Evolutionary conservation across 2,329 filamentous ascomycete species (phyloP).

Genomic region (Diaporthe ilicicola): DNA sequence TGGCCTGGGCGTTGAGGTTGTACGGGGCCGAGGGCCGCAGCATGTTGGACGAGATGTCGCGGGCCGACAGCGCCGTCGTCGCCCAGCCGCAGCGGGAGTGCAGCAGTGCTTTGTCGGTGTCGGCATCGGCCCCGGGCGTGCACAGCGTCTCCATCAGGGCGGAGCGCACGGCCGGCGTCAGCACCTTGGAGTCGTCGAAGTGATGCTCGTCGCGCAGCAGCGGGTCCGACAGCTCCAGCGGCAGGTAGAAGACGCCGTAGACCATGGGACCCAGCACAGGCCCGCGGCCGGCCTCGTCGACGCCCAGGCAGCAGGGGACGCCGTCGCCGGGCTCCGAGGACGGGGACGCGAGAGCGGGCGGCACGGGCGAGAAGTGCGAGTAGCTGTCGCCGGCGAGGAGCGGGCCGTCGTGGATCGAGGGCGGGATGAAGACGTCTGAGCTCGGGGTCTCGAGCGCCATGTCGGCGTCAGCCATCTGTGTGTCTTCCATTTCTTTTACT

Average conservation of each 20-base stretch:
- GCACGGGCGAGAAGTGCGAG: slow-evolving; percentile 75
- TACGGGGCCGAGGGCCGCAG: slow-evolving; percentile 71
- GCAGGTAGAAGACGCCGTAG: slow-evolving; percentile 78
- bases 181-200: slow-evolving; percentile 95
- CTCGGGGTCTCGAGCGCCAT: slow-evolving; percentile 45
- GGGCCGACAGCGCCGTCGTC: slow-evolving; percentile 79
- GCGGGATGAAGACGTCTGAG: slow-evolving; percentile 66
- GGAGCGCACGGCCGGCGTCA: slow-evolving; percentile 82
- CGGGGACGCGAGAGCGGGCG: slow-evolving; percentile 62
- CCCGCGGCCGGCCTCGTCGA: slow-evolving; percentile 93
- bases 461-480: slow-evolving; percentile 46
- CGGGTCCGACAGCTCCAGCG: slow-evolving; percentile 72
- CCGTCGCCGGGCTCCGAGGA: slow-evolving; percentile 40
- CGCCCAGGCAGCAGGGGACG: slow-evolving; percentile 79
- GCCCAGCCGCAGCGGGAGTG: slow-evolving; percentile 79
- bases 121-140: slow-evolving; percentile 47
- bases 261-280: slow-evolving; percentile 89
- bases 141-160: slow-evolving; percentile 76
- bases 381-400: slow-evolving; percentile 74
- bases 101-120: slow-evolving; percentile 58
- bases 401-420: slow-evolving; percentile 67
- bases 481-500: slow-evolving; percentile 48
- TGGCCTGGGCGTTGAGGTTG: slow-evolving; percentile 95
- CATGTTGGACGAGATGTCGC: slow-evolving; percentile 84
- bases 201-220: slow-evolving; percentile 82